Evolutionary conservation across 495 filamentous ascomycete species (phyloP).

Genomic region (Daldinia decipiens): DNA sequence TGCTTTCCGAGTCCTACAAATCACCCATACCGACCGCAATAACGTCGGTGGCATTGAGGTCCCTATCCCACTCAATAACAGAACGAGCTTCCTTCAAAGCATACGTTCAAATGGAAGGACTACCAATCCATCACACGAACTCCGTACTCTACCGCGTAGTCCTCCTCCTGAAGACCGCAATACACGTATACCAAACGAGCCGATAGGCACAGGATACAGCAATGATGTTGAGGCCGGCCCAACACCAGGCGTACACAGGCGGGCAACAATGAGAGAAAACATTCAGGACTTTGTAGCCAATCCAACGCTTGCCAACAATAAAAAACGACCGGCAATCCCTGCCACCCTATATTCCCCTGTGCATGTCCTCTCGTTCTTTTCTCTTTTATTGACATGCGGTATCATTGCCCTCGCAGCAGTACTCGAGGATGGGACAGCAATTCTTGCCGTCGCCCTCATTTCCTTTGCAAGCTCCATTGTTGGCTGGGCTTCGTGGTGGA

Average conservation of each 20-base stretch:
- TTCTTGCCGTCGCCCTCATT: conserved; percentile 59
- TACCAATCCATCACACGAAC: conserved; percentile 1
- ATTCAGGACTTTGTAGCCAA: conserved; percentile 51
- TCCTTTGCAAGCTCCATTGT: conserved; percentile 60
- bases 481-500: conserved; percentile 66
- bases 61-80: conserved; percentile 4
- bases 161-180: conserved; percentile 29
- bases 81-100: conserved; percentile 4
- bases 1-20: conserved; percentile 59
- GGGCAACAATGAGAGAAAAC: conserved; percentile 49
- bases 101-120: conserved; percentile 12
- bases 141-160: neutral
- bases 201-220: conserved; percentile 12
- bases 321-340: conserved; percentile 57
- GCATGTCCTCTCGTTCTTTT: conserved; percentile 62
- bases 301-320: conserved; percentile 48
- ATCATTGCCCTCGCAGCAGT: conserved; percentile 50
- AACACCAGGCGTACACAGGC: conserved; percentile 38
- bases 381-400: conserved; percentile 60
- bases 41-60: conserved; percentile 38
- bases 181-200: conserved; percentile 1
- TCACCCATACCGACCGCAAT: conserved; percentile 53
- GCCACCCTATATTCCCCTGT: conserved; percentile 59
- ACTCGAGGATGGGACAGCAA: conserved; percentile 64
- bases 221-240: conserved; percentile 41